Conservation (phyloP, 768 basidiomycete species). For the Royoungia palumana region DNA sequence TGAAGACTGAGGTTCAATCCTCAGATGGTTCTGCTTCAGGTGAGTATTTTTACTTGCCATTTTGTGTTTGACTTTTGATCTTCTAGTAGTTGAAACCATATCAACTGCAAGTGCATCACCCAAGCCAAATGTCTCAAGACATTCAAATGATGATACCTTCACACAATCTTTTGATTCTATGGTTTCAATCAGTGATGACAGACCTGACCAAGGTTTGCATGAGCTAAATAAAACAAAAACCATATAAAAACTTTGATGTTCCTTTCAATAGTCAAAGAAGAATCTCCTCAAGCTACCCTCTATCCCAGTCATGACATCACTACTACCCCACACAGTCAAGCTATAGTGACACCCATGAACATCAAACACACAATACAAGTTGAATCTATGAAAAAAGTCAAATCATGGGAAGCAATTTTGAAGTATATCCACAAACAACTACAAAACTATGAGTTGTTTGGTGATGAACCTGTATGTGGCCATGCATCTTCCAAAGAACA, state of each 20-base stretch:
- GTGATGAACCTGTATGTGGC: conserved; percentile 15
- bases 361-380: background rate
- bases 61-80: background rate
- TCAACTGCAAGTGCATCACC: too few species aligned
- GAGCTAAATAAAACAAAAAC: background rate
- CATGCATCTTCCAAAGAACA: background rate
- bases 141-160: too few species aligned
- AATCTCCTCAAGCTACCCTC: background rate
- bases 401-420: conserved; percentile 14
- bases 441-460: conserved; percentile 12
- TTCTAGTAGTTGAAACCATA: background rate
- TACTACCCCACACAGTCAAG: background rate
- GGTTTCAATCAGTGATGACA: background rate
- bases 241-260: too few species aligned
- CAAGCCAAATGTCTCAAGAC: background rate
- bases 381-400: conserved; percentile 3
- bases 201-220: background rate
- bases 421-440: background rate
- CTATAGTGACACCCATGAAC: background rate
- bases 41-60: background rate
- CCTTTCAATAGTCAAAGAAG: background rate
- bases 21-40: background rate
- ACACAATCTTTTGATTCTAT: background rate
- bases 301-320: background rate
- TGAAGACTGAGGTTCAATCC: too few species aligned